Evolutionary conservation across 2,329 filamentous ascomycete genomes (phyloP).

Genomic region (Hymenoscyphus salicellus): DNA sequence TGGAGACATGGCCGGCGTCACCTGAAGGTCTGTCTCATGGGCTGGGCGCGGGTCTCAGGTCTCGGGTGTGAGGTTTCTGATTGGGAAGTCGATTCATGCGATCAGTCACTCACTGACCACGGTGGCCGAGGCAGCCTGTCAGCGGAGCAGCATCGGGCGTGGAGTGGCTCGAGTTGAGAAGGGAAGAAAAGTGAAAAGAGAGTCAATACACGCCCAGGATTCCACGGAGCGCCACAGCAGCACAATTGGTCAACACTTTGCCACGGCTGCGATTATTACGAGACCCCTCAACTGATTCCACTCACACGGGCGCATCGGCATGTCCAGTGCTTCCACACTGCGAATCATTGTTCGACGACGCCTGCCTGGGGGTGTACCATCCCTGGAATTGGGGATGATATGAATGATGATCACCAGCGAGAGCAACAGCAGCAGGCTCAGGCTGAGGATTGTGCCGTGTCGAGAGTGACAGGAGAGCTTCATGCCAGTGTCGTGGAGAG

Average conservation of each 20-base stretch:
- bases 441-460: too few relatives aligned
- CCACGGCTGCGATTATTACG: constrained; percentile 1
- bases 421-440: too few relatives aligned
- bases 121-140: neutral
- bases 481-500: too few relatives aligned
- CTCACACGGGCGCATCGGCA: neutral
- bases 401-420: neutral
- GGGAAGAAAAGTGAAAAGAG: neutral
- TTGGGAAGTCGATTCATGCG: constrained; percentile 6
- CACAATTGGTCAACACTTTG: constrained; percentile 1
- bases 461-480: too few relatives aligned
- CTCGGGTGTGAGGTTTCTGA: constrained; percentile 7
- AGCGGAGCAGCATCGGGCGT: constrained; percentile 4
- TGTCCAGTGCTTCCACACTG: neutral
- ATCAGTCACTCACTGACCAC: constrained; percentile 7
- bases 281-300: neutral
- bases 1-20: constrained; percentile 20
- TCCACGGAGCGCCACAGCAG: neutral
- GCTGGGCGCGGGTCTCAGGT: constrained; percentile 20
- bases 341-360: neutral
- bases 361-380: neutral
- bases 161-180: neutral
- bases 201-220: neutral
- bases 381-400: neutral
- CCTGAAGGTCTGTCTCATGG: constrained; percentile 26